Conservation (phyloP, 129 eudicot genomes). For the Centrapalus pauciflorus region DNA sequence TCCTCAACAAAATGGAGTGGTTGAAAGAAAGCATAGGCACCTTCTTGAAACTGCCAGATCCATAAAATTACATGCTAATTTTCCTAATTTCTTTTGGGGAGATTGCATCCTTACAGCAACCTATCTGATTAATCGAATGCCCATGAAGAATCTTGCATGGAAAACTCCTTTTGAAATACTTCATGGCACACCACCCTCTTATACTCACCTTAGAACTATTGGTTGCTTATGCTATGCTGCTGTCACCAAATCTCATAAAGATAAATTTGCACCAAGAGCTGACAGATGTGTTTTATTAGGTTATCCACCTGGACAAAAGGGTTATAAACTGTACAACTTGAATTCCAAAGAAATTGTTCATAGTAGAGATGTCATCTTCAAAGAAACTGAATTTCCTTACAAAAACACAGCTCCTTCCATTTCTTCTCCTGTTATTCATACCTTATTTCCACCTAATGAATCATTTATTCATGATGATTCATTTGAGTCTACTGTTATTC, state of each 20-base stretch:
- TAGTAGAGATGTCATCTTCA: not conserved
- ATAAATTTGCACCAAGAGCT: conserved; percentile 1
- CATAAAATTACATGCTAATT: not conserved
- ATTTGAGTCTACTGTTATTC: too few species aligned
- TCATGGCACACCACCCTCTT: not conserved
- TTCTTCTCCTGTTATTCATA: too few species aligned
- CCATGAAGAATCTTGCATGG: not conserved
- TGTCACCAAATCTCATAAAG: not conserved
- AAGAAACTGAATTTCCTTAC: not conserved
- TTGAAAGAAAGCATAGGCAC: not conserved
- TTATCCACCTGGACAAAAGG: not conserved
- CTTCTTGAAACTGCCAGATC: not conserved
- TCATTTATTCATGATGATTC: too few species aligned
- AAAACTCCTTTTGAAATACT: not conserved
- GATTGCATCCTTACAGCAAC: not conserved
- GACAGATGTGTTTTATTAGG: not conserved
- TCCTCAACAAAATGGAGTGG: not conserved
- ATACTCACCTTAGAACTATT: not conserved
- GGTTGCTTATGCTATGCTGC: not conserved
- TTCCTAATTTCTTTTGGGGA: not conserved
- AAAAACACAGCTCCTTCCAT: not conserved
- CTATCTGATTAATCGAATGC: not conserved
- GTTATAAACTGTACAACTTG: too few species aligned
- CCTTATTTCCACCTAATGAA: too few species aligned
- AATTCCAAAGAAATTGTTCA: not conserved